Base-by-base conservation (phyloP, 192 early-diverging fungal species). In the Geranomyces variabilis region DNA sequence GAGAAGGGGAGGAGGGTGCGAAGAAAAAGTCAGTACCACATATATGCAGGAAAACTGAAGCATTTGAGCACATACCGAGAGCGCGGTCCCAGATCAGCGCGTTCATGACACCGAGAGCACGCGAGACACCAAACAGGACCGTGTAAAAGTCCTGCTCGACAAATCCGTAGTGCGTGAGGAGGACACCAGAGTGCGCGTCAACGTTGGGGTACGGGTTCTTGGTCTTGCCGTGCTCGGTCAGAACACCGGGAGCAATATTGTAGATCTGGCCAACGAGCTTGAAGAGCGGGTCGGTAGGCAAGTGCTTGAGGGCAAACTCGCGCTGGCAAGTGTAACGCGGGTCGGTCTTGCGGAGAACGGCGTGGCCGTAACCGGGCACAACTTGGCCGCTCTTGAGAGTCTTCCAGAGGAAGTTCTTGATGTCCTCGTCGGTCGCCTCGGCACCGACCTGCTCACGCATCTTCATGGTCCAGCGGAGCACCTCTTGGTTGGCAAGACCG, bases 191-290 rank as follows among this genome's bases (percentile, higher is more conserved):
- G 92, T 99, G 97, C 56, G 96, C 96, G 79, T 99, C 97, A 46
- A 99, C 96, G 82, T 99, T 99, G 82, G 97, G 97, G 93, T 93
- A 99, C 69, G 97, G 97, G 92, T 99, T 99, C 92, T 96, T 97
- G 89, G 95, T 97, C 91, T 97, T 99, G 74, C 97, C 97, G 84
- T 99, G 97, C 87, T 99, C 94, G 66, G 90, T 94, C 46, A 99
- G 86, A 57, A 97, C 93, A 63, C 90, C 92, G 14, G 97, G 97
- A 21, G 92, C 94, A 62, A 99, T 93, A 87, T 94, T 96, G 92
- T 97, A 99, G 69, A 99, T 78, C 73, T 96, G 88, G 81, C 90
- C 91, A 77, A 97, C 95, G 46, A 96, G 87, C 87, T 96, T 93
- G 90, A 99, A 97, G 78, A 97, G 86, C 70, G 92, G 92, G 84